phyloP scores from a whole-genome alignment of 768 basidiomycete genomes.

The Auricularia cornea region DNA sequence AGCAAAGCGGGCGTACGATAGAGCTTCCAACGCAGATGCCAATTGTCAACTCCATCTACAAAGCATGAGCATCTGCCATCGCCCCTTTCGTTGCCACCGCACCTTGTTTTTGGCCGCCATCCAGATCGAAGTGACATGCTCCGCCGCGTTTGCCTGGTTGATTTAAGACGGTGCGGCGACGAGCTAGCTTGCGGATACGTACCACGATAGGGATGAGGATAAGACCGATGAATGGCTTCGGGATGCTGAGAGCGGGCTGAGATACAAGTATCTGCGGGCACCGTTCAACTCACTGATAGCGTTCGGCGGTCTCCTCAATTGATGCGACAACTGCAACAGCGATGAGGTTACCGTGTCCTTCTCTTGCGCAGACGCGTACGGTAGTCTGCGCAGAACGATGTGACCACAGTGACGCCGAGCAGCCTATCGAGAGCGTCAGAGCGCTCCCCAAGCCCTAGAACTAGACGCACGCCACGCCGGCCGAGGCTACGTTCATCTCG shows the following conservation, averaged over 20 bases:
- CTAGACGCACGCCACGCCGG: conserved; percentile 43
- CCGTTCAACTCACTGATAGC: conserved; percentile 48
- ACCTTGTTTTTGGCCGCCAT: conserved; percentile 4
- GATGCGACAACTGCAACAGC: conserved; percentile 64
- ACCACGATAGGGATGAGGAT: conserved; percentile 85
- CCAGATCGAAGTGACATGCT: conserved; percentile 46
- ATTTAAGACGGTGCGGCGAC: not conserved
- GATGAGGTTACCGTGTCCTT: not conserved
- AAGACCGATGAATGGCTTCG: conserved; percentile 78
- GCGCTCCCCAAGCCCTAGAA: too few relatives aligned
- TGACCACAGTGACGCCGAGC: conserved; percentile 65
- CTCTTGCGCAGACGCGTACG: conserved; percentile 36
- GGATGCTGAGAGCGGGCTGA: conserved; percentile 36
- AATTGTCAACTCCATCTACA: conserved; percentile 73
- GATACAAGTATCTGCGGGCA: not conserved
- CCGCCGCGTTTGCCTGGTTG: conserved; percentile 68
- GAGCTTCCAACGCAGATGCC: conserved; percentile 75
- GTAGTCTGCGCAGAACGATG: conserved; percentile 85
- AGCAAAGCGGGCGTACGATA: conserved; percentile 37
- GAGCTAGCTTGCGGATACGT: conserved; percentile 23
- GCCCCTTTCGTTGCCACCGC: conserved; percentile 30
- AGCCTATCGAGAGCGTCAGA: too few relatives aligned
- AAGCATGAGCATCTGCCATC: conserved; percentile 50
- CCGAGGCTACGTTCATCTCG: conserved; percentile 65
- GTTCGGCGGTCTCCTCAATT: conserved; percentile 82